Evolutionary conservation across 495 filamentous ascomycete genomes (phyloP).

Genomic region (Platismatia glauca): DNA sequence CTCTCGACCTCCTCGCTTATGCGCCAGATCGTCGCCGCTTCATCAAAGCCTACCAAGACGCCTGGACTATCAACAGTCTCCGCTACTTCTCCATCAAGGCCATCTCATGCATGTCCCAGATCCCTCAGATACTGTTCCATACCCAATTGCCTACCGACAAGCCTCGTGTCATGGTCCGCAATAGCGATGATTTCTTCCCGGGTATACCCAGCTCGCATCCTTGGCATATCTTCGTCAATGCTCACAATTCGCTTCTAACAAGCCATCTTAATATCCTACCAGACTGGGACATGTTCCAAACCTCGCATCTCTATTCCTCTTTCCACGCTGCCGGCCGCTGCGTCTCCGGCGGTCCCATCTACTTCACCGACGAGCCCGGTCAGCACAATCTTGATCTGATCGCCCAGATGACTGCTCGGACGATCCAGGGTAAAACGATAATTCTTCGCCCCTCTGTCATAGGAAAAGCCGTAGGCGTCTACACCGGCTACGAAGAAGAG

Average conservation of each 20-base stretch:
- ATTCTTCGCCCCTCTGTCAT: conserved; percentile 66
- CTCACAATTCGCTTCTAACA: conserved; percentile 81
- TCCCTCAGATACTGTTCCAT: conserved; percentile 75
- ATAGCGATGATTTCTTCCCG: conserved; percentile 92
- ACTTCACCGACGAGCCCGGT: conserved; percentile 83
- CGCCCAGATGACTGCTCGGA: conserved; percentile 64
- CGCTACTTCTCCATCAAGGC: conserved; percentile 66
- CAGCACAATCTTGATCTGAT: conserved; percentile 68
- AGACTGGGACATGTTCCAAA: conserved; percentile 99
- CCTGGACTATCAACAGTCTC: conserved; percentile 70
- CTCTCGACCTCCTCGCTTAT: conserved; percentile 64
- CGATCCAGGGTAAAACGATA: conserved; percentile 57
- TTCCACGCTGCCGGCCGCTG: conserved; percentile 89
- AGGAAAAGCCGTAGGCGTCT: conserved; percentile 62
- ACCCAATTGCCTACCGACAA: conserved; percentile 67
- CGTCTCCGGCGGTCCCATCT: conserved; percentile 84
- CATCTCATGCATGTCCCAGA: conserved; percentile 89
- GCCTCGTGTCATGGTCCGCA: conserved; percentile 63
- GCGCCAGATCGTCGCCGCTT: conserved; percentile 59
- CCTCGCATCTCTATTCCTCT: conserved; percentile 60
- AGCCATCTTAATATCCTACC: conserved; percentile 64
- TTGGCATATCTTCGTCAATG: conserved; percentile 93
- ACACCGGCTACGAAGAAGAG: conserved; percentile 62
- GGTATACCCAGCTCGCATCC: conserved; percentile 66
- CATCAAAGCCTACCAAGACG: conserved; percentile 69